Evolutionary conservation across 192 early-diverging fungal genomes (phyloP), one percentile per base, ranked within the genome.

Genomic region (Mortierella antarctica): DNA sequence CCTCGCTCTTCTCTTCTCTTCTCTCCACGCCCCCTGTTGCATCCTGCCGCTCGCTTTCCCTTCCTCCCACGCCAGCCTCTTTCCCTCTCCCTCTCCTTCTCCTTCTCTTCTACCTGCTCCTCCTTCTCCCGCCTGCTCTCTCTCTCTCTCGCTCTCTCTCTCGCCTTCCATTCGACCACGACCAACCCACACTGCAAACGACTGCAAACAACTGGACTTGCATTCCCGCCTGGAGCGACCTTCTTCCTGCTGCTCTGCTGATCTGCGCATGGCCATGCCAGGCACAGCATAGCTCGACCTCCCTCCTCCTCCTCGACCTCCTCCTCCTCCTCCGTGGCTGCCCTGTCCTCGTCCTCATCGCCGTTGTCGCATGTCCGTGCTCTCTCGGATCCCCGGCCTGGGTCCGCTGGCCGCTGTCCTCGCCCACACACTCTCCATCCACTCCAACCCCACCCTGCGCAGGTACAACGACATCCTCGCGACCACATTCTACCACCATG

Each of bases 401-500:
- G 65, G 65, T 54, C 49, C 66, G 54, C 57, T 80, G 9, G 65
- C 58, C 41, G 49, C 69, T n/a, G 23, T 72, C 20, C 10, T 79
- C 20, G 68, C 76, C 23, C 50, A 65, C 31, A 63, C 81, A 48
- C 75, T 83, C 60, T 71, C 73, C 44, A 54, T 70, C 49, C 58
- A 62, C 17, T 21, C 65, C 40, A 71, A 75, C 52, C 67, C 64
- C 6, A 75, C 70, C 42, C 48, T 74, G 41, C 68, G 81, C 58
- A 63, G 65, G 14, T 78, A 77, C 66, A 70, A 77, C 51, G 61
- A 78, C 52, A 41, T 47, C 49, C 70, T 74, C 44, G 58, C 78
- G 7, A 62, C 74, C 17, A 54, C 83, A 8, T 92, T 92, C 67
- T 89, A 90, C 53, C 85, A 84, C 53, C 90, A 91, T 60, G 91